Conservation (phyloP, 2,329 filamentous ascomycete species). For the Teratosphaeriaceae sp. region DNA sequence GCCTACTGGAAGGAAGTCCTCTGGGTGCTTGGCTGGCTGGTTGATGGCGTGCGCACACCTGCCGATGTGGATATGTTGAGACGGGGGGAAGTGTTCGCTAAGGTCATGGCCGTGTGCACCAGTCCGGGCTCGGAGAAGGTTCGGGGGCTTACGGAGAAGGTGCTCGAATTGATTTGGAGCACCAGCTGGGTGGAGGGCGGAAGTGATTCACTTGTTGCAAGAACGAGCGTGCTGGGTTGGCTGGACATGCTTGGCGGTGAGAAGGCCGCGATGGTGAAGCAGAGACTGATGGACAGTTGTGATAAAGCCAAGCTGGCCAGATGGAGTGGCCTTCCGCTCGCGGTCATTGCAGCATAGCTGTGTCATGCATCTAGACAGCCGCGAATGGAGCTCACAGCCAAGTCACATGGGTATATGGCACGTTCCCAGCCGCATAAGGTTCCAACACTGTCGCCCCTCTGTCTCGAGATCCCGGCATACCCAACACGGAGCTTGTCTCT, state of each 20-base stretch:
- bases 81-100: conserved; percentile 63
- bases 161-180: conserved; percentile 57
- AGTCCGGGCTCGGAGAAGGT: conserved; percentile 57
- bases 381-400: no score
- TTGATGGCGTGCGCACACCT: conserved; percentile 57
- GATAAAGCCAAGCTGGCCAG: conserved; percentile 57
- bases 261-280: conserved; percentile 49
- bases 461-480: no score
- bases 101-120: conserved; percentile 61
- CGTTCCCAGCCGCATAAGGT: no score
- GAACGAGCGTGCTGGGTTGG: conserved; percentile 71
- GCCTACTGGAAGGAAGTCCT: conserved; percentile 63
- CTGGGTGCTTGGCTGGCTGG: conserved; percentile 67
- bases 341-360: no score
- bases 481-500: no score
- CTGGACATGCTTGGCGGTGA: conserved; percentile 53
- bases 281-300: conserved; percentile 56
- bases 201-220: conserved; percentile 72
- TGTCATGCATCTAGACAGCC: no score
- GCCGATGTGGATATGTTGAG: conserved; percentile 56
- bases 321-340: conserved; percentile 56
- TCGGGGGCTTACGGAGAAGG: conserved; percentile 49
- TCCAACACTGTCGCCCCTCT: no score
- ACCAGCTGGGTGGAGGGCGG: conserved; percentile 63
- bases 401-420: no score